Percentiles rank a stretch among this genome's conserved stretches.
Evolutionary conservation across 768 basidiomycete species (phyloP).

Genomic region (Lactarius indigo): DNA sequence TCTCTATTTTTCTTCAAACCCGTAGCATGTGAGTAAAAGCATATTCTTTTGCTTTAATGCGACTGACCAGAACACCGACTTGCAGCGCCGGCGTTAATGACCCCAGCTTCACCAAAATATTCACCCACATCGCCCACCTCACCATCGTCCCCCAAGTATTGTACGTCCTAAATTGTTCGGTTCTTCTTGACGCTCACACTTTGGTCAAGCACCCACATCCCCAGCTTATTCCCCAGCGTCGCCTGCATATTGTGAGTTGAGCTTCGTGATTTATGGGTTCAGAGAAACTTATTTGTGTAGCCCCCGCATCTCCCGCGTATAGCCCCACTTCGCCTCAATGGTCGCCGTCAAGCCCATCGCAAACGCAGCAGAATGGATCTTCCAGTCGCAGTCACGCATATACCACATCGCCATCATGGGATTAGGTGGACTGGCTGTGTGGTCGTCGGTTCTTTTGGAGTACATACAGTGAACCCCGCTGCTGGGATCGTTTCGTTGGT

Average conservation of each 20-base stretch:
- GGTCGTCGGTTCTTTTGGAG: not conserved
- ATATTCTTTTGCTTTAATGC: not conserved
- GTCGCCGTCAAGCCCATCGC: conserved; percentile 79
- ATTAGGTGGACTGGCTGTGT: conserved; percentile 29
- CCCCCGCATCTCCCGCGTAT: conserved; percentile 83
- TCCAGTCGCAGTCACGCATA: conserved; percentile 41
- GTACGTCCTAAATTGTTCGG: conserved; percentile 42
- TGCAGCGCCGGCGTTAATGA: conserved; percentile 74
- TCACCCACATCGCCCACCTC: conserved; percentile 94
- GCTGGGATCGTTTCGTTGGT: conserved; percentile 10
- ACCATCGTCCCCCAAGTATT: conserved; percentile 90
- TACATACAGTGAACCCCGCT: not conserved
- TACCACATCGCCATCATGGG: conserved; percentile 51
- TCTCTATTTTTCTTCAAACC: conserved; percentile 6
- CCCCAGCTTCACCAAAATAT: conserved; percentile 89
- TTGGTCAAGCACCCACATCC: conserved; percentile 68
- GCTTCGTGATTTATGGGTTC: not conserved
- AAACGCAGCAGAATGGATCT: conserved; percentile 38
- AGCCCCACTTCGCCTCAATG: conserved; percentile 82
- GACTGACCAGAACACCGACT: conserved; percentile 20
- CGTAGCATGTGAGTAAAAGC: conserved; percentile 57
- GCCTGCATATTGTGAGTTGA: conserved; percentile 70
- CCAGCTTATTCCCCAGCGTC: conserved; percentile 87
- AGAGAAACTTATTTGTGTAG: conserved; percentile 36
- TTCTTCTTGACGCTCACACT: conserved; percentile 16